These are phyloP conservation scores for Citrus cavaleriei DNA, from an alignment of 345 rosid species.

Conservation along the genomic window DNA sequence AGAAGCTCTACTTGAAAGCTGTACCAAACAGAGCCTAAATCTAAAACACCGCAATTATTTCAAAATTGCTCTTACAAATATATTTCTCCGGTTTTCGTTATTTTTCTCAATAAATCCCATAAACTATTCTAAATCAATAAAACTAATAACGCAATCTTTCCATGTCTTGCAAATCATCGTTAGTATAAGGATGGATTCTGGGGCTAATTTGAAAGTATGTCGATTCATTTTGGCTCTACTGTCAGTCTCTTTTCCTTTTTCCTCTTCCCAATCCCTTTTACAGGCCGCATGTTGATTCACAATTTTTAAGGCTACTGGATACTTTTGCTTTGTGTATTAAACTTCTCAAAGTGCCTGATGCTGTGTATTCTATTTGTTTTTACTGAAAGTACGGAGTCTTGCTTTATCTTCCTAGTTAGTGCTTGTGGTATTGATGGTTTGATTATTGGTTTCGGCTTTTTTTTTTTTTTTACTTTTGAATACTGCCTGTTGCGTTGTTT, in stretches of 20 bases:
- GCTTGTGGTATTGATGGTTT: neutral
- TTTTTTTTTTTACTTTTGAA: neutral
- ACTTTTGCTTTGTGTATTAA: neutral
- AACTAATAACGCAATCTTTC: too few relatives aligned
- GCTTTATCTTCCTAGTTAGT: neutral
- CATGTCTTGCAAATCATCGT: too few relatives aligned
- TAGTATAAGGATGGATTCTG: too few relatives aligned
- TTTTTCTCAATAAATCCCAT: too few relatives aligned
- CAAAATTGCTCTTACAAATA: too few relatives aligned
- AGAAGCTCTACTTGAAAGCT: too few relatives aligned
- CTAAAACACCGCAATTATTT: too few relatives aligned
- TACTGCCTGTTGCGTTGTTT: neutral
- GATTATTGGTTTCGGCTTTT: neutral
- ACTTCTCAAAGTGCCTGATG: neutral
- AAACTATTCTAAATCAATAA: too few relatives aligned
- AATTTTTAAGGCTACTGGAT: neutral
- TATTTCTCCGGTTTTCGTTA: too few relatives aligned
- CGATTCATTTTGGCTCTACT: neutral
- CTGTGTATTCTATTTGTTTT: neutral
- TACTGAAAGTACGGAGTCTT: neutral
- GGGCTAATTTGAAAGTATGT: too few relatives aligned
- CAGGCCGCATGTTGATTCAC: neutral
- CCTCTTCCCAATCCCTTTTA: neutral
- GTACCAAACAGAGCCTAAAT: rapidly evolving
- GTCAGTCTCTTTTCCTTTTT: neutral